Evolutionary conservation across 768 basidiomycete species (phyloP).

Genomic region (Russula dissimulans): DNA sequence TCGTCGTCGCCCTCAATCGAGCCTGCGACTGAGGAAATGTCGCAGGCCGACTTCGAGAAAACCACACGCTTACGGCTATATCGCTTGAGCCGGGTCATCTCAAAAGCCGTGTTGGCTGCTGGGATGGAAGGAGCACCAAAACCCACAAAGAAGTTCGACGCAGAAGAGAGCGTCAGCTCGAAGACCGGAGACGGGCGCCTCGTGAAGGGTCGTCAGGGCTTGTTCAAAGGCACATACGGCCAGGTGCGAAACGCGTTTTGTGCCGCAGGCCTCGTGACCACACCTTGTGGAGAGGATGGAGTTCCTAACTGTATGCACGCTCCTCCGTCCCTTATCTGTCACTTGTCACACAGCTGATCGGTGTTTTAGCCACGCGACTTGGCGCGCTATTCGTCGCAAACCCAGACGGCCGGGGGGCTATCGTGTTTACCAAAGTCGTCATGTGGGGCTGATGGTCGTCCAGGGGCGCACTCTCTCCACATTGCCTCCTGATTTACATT

Average conservation of each 20-base stretch:
- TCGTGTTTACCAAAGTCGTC: slow-evolving; percentile 21
- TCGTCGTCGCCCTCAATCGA: background rate
- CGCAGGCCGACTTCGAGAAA: slow-evolving; percentile 8
- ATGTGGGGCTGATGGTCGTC: slow-evolving; percentile 17
- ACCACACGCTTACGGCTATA: slow-evolving; percentile 9
- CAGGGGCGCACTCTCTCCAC: background rate
- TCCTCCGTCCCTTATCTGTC: background rate
- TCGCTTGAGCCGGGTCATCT: slow-evolving; percentile 18
- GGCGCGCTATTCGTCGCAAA: slow-evolving; percentile 21
- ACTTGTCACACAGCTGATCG: background rate
- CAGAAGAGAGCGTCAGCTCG: slow-evolving; percentile 2
- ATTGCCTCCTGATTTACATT: background rate
- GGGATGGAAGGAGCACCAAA: slow-evolving; percentile 18
- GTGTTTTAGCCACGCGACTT: slow-evolving; percentile 12
- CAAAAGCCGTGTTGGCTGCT: slow-evolving; percentile 19
- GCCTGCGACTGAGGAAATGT: background rate
- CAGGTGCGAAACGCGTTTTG: slow-evolving; percentile 20
- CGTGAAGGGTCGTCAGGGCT: slow-evolving; percentile 3
- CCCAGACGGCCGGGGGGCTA: slow-evolving; percentile 10
- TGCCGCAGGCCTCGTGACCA: slow-evolving; percentile 19
- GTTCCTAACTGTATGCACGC: slow-evolving; percentile 15
- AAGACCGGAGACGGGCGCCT: background rate
- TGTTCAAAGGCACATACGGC: slow-evolving; percentile 21
- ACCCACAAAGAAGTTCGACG: slow-evolving; percentile 8
- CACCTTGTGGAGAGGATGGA: slow-evolving; percentile 18